Conservation (phyloP, 75 land plant genomes). For the Sequoia sempervirens region DNA sequence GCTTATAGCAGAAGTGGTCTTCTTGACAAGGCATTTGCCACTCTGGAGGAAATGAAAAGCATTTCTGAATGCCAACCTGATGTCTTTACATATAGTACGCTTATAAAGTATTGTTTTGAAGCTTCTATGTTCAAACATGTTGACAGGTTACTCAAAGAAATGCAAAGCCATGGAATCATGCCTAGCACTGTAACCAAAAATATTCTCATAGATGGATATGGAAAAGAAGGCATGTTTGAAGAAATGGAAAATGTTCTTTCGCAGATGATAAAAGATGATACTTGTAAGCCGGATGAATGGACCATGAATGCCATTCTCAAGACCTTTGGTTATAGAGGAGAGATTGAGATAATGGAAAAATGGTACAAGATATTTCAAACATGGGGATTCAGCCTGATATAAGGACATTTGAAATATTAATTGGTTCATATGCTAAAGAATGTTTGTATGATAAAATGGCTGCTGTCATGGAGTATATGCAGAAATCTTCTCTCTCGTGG, state of each 20-base stretch:
- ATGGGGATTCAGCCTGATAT: conserved; percentile 77
- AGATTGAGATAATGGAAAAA: conserved; percentile 79
- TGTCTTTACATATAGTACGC: conserved; percentile 74
- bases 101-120: conserved; percentile 78
- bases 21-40: conserved; percentile 57
- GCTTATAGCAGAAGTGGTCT: conserved; percentile 61
- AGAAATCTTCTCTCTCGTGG: conserved; percentile 63
- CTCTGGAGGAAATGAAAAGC: conserved; percentile 63
- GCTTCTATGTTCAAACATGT: conserved; percentile 50
- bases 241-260: conserved; percentile 66
- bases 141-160: conserved; percentile 56
- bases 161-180: conserved; percentile 41
- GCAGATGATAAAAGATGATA: conserved; percentile 53
- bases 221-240: conserved; percentile 65
- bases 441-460: conserved; percentile 81
- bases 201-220: conserved; percentile 74
- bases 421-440: conserved; percentile 84
- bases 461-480: conserved; percentile 83
- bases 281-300: conserved; percentile 76
- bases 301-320: conserved; percentile 78
- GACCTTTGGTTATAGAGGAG: conserved; percentile 64
- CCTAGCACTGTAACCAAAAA: conserved; percentile 94
- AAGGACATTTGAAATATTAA: conserved; percentile 73
- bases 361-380: conserved; percentile 74
- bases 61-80: conserved; percentile 78